Percentiles rank a stretch among this genome's conserved stretches.
Conservation (phyloP, 108 stramenopile genomes). For the Fragilaria radians region DNA sequence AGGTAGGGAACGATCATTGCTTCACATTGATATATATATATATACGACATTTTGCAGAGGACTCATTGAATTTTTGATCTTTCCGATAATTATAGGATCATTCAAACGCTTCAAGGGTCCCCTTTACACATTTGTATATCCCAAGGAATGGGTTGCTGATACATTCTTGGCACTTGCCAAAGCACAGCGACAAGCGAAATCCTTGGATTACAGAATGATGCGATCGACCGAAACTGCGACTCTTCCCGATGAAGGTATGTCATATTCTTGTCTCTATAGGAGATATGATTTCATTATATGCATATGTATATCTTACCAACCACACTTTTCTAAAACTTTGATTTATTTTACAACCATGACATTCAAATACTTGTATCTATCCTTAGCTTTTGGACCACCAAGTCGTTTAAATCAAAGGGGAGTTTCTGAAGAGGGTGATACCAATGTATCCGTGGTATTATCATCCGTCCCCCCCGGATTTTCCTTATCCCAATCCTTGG, state of each 20-base stretch:
- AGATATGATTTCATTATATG: background rate
- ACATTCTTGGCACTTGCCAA: slow-evolving; percentile 65
- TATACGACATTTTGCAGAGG: background rate
- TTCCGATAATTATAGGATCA: background rate
- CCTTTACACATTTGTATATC: slow-evolving; percentile 62
- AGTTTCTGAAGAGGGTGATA: slow-evolving; percentile 49
- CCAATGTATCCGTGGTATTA: slow-evolving; percentile 66
- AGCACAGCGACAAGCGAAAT: slow-evolving; percentile 37
- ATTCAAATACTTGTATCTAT: background rate
- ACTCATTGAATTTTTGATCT: slow-evolving; percentile 10
- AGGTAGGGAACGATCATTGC: background rate
- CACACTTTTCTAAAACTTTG: background rate
- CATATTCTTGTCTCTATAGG: background rate
- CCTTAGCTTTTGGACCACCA: slow-evolving; percentile 69
- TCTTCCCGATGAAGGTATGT: slow-evolving; percentile 19
- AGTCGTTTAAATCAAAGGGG: slow-evolving; percentile 43
- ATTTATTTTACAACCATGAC: background rate
- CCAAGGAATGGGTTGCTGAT: slow-evolving; percentile 82
- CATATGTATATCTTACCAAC: background rate
- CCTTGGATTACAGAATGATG: slow-evolving; percentile 55
- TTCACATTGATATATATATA: background rate
- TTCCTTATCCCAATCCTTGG: slow-evolving; percentile 40
- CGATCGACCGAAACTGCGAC: background rate
- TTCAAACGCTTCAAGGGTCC: slow-evolving; percentile 47
- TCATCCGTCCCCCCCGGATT: slow-evolving; percentile 36